A percentile compares a stretch with the other conserved stretches of the same genome.
These are phyloP conservation scores for Dactylonectria macrodidyma DNA, from an alignment of 2,329 filamentous ascomycete species.

Conservation along the genomic window DNA sequence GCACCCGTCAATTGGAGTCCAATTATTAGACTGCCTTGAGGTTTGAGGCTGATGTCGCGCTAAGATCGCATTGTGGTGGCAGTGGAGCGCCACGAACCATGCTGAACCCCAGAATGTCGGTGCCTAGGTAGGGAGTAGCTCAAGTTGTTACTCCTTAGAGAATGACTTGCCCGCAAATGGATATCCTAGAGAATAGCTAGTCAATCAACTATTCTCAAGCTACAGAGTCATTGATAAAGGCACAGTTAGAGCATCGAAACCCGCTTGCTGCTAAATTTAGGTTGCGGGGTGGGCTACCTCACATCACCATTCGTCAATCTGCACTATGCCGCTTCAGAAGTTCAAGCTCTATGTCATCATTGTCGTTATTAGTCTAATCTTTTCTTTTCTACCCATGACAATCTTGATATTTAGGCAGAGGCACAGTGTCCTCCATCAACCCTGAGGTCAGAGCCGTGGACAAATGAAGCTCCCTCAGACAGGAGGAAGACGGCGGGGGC, in stretches of 20 bases:
- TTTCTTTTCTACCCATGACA: not conserved
- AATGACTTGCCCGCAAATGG: not conserved
- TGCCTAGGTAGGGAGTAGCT: not conserved
- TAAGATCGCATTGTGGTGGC: constrained; percentile 37
- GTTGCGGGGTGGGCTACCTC: not conserved
- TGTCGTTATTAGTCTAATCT: constrained; percentile 21
- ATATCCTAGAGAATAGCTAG: not conserved
- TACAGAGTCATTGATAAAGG: not conserved
- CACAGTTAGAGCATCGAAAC: not conserved
- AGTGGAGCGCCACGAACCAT: constrained; percentile 31
- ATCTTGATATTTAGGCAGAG: constrained; percentile 44
- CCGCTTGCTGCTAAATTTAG: not conserved
- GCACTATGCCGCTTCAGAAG: not conserved
- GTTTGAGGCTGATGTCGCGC: constrained; percentile 31
- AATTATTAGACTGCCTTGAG: not conserved
- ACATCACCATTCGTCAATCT: not conserved
- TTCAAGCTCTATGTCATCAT: constrained; percentile 10
- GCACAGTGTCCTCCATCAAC: constrained; percentile 71
- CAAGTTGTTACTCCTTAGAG: not conserved
- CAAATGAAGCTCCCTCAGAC: constrained; percentile 70
- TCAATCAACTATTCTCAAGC: not conserved
- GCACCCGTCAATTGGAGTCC: constrained; percentile 31
- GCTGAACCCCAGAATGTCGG: not conserved
- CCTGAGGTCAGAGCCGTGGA: constrained; percentile 70
- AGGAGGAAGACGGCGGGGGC: constrained; percentile 70